Percentiles rank a stretch among this genome's conserved stretches.
phyloP scores from a whole-genome alignment of 2,329 filamentous ascomycete species.

The Aspergillus unguis region DNA sequence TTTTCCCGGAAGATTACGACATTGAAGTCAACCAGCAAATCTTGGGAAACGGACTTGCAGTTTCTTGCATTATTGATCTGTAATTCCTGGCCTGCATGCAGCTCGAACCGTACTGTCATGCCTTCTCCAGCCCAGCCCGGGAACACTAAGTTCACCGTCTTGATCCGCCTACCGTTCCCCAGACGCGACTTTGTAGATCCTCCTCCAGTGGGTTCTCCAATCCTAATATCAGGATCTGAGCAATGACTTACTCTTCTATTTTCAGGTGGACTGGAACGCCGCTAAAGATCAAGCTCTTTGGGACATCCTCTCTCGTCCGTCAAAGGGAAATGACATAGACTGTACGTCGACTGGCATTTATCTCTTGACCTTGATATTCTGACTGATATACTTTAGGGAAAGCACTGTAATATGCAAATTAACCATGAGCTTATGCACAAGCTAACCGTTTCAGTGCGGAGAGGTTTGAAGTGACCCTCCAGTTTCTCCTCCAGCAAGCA shows the following conservation, averaged over 20 bases:
- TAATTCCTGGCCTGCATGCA: background rate
- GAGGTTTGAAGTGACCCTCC: conserved; percentile 77
- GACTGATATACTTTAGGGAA: conserved; percentile 57
- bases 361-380: background rate
- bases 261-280: conserved; percentile 80
- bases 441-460: conserved; percentile 53
- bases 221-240: background rate
- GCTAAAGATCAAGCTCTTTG: conserved; percentile 84
- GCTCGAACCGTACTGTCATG: conserved; percentile 1
- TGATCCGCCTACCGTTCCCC: conserved; percentile 84
- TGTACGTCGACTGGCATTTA: conserved; percentile 53
- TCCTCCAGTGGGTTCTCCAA: conserved; percentile 61
- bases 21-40: background rate
- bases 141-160: conserved; percentile 60
- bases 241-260: conserved; percentile 18
- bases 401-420: conserved; percentile 56
- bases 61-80: background rate
- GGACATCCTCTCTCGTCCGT: conserved; percentile 79
- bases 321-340: conserved; percentile 76
- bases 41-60: background rate
- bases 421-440: background rate
- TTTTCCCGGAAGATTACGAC: background rate
- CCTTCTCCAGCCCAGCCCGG: conserved; percentile 15
- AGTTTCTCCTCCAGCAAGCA: conserved; percentile 88
- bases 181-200: conserved; percentile 88